Conservation (phyloP, 345 rosid genomes). For the Carallia brachiata region DNA sequence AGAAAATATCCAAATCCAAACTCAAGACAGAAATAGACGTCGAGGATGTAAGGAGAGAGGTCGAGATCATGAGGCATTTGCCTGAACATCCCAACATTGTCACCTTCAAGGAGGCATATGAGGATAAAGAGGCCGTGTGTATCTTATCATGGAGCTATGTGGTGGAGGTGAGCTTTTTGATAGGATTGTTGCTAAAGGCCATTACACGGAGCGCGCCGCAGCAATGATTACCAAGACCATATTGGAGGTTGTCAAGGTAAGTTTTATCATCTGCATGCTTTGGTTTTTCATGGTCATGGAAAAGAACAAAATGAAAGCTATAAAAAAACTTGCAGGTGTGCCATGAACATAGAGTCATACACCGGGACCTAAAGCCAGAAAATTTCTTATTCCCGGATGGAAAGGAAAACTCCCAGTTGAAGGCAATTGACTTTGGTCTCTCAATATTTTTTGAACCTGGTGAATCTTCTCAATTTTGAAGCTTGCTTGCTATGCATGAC, state of each 20-base stretch:
- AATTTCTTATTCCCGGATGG: slow-evolving; percentile 67
- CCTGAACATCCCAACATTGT: slow-evolving; percentile 84
- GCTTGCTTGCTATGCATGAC: background rate
- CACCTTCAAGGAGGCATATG: slow-evolving; percentile 66
- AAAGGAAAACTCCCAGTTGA: slow-evolving; percentile 60
- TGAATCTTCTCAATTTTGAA: slow-evolving; percentile 17
- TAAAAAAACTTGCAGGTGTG: slow-evolving; percentile 55
- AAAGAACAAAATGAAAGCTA: no score
- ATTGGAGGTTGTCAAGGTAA: slow-evolving; percentile 70
- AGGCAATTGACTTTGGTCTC: slow-evolving; percentile 93
- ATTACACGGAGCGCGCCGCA: slow-evolving; percentile 82
- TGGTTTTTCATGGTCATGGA: no score
- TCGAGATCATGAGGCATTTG: slow-evolving; percentile 71
- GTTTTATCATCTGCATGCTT: background rate
- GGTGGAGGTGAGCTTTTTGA: slow-evolving; percentile 90
- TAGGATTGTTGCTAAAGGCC: slow-evolving; percentile 73
- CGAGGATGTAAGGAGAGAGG: slow-evolving; percentile 90
- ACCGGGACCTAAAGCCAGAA: slow-evolving; percentile 88
- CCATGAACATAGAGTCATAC: slow-evolving; percentile 87
- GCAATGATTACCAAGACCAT: slow-evolving; percentile 63
- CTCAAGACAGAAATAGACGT: slow-evolving; percentile 77
- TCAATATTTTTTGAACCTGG: slow-evolving; percentile 82
- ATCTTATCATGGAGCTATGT: slow-evolving; percentile 90
- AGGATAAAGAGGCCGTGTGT: slow-evolving; percentile 70
- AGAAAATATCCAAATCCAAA: slow-evolving; percentile 80